Base-by-base conservation (phyloP, 2,329 filamentous ascomycete genomes). In the Xylariaceae sp. region DNA sequence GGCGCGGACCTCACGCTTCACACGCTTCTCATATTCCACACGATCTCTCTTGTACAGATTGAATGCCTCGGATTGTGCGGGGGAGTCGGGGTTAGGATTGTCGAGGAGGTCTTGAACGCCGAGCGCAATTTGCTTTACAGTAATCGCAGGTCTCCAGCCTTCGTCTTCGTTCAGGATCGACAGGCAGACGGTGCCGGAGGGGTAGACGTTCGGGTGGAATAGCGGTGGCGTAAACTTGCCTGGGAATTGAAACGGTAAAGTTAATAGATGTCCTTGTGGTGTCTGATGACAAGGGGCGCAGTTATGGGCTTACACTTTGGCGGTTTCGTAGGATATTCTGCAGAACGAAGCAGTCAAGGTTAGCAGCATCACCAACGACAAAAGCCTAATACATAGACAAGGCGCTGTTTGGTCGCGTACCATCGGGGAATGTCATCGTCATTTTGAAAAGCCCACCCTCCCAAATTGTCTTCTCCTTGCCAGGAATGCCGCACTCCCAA, bases 131-230 rank as follows among this genome's bases (percentile, higher is more conserved):
- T 97, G 88, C 68, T 96, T 97, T 62, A 98, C 88, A 0, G 92
- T 98, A 57, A 98, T 98, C 5, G 92, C 90, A 1, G 92, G 94
- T 64, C 94, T 94, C 92, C 94, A 98, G 5, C 86, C 89, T 62
- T 98, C 92, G 56, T 98, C 92, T 63, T 98, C 94, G 67, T 97
- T 98, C 50, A 98, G 69, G 51, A 98, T 98, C 18, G 88, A 95
- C 15, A 98, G 76, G 60, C 92, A 98, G 46, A 98, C 92, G 33
- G 92, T 98, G 51, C 92, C 94, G 1, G 90, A 97, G 0, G 92
- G 92, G 62, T 98, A 98, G 52, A 98, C 92, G 63, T 98, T 98
- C 0, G 92, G 92, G 59, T 98, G 92, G 70, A 98, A 98, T 28
- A 98, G 79, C 15, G 92, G 90, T 9, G 92, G 92, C 0, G 83